Evolutionary conservation across 805 yeast genomes (phyloP).

Genomic region (Candida stauntonica): DNA sequence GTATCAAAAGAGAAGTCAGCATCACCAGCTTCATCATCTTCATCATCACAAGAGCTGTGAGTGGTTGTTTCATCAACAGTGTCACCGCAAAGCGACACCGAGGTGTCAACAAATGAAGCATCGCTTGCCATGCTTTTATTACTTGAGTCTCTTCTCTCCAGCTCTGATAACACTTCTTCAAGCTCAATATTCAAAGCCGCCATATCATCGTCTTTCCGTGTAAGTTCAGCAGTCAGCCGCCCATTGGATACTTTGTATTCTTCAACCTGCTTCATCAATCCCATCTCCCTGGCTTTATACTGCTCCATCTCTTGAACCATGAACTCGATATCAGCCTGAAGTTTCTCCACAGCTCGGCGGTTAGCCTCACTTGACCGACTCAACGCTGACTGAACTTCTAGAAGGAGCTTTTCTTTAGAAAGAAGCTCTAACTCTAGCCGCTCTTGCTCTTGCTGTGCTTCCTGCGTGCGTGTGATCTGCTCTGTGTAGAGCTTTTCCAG

Average conservation of each 20-base stretch:
- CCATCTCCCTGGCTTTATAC: conserved; percentile 18
- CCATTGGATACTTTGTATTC: not conserved
- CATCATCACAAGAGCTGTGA: not conserved
- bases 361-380: conserved; percentile 13
- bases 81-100: not conserved
- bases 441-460: conserved; percentile 32
- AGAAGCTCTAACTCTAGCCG: conserved; percentile 31
- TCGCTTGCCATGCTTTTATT: not conserved
- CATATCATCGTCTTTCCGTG: conserved; percentile 16
- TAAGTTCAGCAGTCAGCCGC: not conserved
- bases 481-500: conserved; percentile 22
- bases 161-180: conserved; percentile 13
- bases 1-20: not conserved
- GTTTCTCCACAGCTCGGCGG: conserved; percentile 11
- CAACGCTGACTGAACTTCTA: conserved; percentile 9
- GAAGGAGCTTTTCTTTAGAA: conserved; percentile 23
- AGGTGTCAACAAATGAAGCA: not conserved
- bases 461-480: conserved; percentile 26
- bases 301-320: conserved; percentile 16
- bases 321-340: conserved; percentile 14
- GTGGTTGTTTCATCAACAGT: not conserved
- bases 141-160: conserved; percentile 1
- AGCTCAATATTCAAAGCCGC: conserved; percentile 17
- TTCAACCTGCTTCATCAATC: conserved; percentile 3
- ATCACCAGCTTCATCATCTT: conserved; percentile 2